A percentile compares a stretch with the other conserved stretches of the same genome.
phyloP scores from a whole-genome alignment of 176 grass and related monocot species.

The Miscanthus lutarioriparius region DNA sequence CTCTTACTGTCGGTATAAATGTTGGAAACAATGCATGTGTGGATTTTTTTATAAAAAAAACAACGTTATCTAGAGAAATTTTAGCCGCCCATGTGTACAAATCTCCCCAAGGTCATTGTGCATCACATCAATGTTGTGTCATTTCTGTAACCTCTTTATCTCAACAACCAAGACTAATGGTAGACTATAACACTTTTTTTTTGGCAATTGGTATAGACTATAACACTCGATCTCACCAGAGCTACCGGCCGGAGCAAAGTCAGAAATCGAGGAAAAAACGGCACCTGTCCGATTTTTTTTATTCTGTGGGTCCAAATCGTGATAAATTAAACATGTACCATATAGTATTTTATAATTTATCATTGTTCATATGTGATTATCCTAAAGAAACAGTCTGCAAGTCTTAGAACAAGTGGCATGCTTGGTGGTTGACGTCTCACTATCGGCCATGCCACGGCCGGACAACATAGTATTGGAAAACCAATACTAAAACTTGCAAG shows the following conservation, averaged over 20 bases:
- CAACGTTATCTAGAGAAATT: neutral
- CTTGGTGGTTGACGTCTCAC: constrained; percentile 7
- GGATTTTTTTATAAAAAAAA: neutral
- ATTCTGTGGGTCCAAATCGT: neutral
- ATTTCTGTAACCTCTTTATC: neutral
- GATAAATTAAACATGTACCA: neutral
- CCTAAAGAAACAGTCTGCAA: neutral
- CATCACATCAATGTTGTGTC: constrained; percentile 20
- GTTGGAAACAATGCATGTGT: neutral
- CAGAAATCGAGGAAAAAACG: neutral
- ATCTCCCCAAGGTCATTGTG: neutral
- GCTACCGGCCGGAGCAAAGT: neutral
- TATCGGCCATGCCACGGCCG: neutral
- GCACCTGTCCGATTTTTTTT: neutral
- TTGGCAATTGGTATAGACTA: too few relatives aligned
- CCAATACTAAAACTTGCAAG: neutral
- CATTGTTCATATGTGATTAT: neutral
- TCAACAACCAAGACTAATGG: constrained; percentile 21
- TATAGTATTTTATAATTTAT: neutral
- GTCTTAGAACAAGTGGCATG: neutral
- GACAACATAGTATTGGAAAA: neutral
- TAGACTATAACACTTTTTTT: neutral
- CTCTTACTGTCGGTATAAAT: neutral
- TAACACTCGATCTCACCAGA: neutral
- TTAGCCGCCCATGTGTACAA: constrained; percentile 16